Evolutionary conservation across 345 rosid species (phyloP), one percentile per base, ranked within the genome.

Genomic region (Euphorbia lathyris): DNA sequence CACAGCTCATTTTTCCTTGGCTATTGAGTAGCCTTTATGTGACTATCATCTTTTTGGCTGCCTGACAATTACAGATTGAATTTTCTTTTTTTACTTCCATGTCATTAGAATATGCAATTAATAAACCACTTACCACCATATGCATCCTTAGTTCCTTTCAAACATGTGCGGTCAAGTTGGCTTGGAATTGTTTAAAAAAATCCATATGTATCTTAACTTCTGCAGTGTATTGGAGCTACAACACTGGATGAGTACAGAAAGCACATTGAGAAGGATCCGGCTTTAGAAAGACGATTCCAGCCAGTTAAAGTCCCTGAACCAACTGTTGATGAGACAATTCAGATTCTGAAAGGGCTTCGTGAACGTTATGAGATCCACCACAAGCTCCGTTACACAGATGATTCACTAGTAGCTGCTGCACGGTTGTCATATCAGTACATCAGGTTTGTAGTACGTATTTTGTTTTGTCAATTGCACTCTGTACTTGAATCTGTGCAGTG

Each of bases 281-380:
- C 99, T 66, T 69, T 96, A 61, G 99, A 96, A 79, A 90, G 98
- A 70, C 86, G 99, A 27, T 96, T 96, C 81, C 99, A 96, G 86
- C 99, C 99, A n/a, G 98, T 96, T 50, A 96, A 73, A 83, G 99
- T 96, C 58, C 99, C 99, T 1, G 98, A 96, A 78, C 98, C 98
- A 52, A 60, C 98, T 62, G 97, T 96, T 62, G 98, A 96, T 50
- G 99, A 92, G 76, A 86, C 98, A 13, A 86, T 96, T 66, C 90
- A 86, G 82, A 96, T 96, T 77, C 81, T 96, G 84, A 90, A 86
- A 66, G 98, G 99, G 69, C 82, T 96, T 20, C 89, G 98, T 16
- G 98, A 96, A 76, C 87, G 96, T 50, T 92, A 96, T 60, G 99
- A 96, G 86, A 96, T 96, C 71, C 99, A 96, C 73, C 99, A 92